Base-by-base conservation (phyloP, 2,329 filamentous ascomycete genomes). In the Dryadomyces sulphureus region DNA sequence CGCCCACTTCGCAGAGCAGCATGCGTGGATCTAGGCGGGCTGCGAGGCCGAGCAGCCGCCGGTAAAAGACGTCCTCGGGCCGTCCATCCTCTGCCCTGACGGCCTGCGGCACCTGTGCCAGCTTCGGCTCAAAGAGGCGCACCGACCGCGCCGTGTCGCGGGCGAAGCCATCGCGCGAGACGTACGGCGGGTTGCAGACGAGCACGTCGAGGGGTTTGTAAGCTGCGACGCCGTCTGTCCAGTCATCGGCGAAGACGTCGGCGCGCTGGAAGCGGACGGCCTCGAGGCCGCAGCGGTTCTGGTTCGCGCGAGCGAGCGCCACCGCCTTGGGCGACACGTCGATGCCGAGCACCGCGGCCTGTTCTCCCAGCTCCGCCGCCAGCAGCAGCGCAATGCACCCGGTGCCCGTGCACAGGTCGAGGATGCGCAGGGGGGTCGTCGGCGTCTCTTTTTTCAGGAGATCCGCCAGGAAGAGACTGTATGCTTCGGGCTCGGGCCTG, bases 331-430 rank as follows among this genome's bases (percentile, higher is more conserved):
- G 51, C 1, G 84, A 87, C 24, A 93, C 69, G 58, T 96, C 90
- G 17, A 94, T 61, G 4, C 85, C 90, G 0, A 70, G 56, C n/a
- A 85, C 64, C 4, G 65, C 60, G 7, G 85, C 53, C 0, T 52
- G 54, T 6, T 34, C 17, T 55, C 58, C 48, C 17, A 62, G 62
- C 34, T 87, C 70, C 9, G 80, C 68, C 32, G 79, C 68, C 50
- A 83, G 76, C 7, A 94, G 69, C 8, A 96, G 72, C 0, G 87
- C 75, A 51, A 96, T 94, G 63, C 90, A 95, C 5, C 92, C 92
- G 5, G 84, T 86, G 9, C 92, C 92, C 0, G 87, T 89, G 61
- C 92, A 96, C 25, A 95, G 68, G 60, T 98, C 92, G 8, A 95
- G 61, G 36, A 96, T 67, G 12, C 70, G 72, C 12, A 93, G 54